phyloP scores from a whole-genome alignment of 805 yeast genomes.

The Wickerhamomyces pijperi region DNA sequence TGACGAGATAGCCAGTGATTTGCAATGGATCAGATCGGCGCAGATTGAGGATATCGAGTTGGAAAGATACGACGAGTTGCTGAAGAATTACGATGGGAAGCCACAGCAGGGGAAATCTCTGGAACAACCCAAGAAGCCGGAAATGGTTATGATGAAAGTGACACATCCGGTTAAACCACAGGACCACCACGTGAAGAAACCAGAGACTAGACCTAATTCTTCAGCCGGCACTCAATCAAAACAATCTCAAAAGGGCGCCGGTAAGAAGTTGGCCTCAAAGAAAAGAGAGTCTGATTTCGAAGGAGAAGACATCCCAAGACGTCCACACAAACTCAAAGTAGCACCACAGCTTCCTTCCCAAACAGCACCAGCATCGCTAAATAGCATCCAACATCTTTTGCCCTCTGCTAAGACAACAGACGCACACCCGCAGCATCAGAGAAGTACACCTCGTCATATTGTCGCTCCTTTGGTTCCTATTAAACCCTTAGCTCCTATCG shows the following conservation, averaged over 20 bases:
- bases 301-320: not conserved
- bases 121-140: not conserved
- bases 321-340: not conserved
- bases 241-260: no score
- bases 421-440: no score
- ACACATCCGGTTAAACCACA: not conserved
- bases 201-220: no score
- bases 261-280: not conserved
- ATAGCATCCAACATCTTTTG: not conserved
- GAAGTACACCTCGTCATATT: no score
- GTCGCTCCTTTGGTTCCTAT: no score
- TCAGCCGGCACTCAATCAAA: no score
- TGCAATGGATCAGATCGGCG: not conserved
- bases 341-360: not conserved
- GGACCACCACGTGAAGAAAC: no score
- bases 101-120: no score
- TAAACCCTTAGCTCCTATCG: no score
- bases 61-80: not conserved
- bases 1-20: no score
- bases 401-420: not conserved
- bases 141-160: not conserved
- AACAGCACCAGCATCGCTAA: not conserved
- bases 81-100: not conserved
- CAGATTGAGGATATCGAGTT: not conserved
- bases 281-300: not conserved